Evolutionary conservation across 257 asterid genomes (phyloP).

Genomic region (Primulina eburnea): DNA sequence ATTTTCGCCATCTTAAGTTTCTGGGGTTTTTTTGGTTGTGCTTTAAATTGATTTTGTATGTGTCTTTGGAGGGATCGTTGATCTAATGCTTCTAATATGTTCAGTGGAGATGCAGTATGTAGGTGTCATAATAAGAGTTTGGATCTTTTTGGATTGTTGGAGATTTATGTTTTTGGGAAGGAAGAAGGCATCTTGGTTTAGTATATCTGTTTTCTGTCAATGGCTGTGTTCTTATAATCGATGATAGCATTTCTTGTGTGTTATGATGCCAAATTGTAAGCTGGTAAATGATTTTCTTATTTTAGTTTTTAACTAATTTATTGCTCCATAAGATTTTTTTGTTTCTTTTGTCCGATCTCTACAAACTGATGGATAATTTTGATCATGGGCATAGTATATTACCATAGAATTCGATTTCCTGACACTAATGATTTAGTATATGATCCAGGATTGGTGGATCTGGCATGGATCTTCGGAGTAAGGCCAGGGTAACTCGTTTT

Average conservation of each 20-base stretch:
- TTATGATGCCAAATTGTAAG: too few species aligned
- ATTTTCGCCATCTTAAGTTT: not conserved
- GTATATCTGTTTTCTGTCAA: not conserved
- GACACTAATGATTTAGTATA: constrained; percentile 6
- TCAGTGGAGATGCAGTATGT: not conserved
- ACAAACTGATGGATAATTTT: not conserved
- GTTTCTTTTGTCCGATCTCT: not conserved
- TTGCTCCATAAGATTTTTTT: not conserved
- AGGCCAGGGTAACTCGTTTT: constrained; percentile 41
- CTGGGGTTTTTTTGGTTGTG: constrained; percentile 4
- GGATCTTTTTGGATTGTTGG: constrained; percentile 17
- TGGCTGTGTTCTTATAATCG: not conserved
- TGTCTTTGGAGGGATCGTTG: too few species aligned
- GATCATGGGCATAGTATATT: not conserved
- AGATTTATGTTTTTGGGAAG: not conserved
- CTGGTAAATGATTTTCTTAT: not conserved
- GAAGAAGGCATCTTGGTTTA: not conserved
- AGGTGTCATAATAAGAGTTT: constrained; percentile 10
- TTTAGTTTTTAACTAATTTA: too few species aligned
- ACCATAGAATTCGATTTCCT: not conserved
- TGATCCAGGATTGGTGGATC: constrained; percentile 52
- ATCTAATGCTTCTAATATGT: not conserved
- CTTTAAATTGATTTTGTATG: too few species aligned
- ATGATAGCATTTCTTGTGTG: too few species aligned
- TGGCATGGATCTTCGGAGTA: constrained; percentile 52